Conservation (phyloP, 495 filamentous ascomycete genomes). For the Aspergillus hancockii region DNA sequence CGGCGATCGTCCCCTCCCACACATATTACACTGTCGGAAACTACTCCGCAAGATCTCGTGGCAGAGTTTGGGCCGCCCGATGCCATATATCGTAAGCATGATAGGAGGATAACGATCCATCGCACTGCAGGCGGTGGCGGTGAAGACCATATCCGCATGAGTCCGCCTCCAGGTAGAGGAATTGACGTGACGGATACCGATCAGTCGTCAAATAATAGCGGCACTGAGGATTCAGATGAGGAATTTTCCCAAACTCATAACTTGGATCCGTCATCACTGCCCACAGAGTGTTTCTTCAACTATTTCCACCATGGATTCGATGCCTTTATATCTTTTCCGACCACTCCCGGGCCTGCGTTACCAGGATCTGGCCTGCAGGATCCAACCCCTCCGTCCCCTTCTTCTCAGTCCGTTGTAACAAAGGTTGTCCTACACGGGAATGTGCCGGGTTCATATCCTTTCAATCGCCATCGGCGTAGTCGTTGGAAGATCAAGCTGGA, state of each 20-base stretch:
- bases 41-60: conserved; percentile 86
- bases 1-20: conserved; percentile 61
- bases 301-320: conserved; percentile 97
- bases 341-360: conserved; percentile 65
- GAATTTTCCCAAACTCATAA: conserved; percentile 38
- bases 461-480: conserved; percentile 89
- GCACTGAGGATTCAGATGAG: conserved; percentile 77
- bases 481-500: conserved; percentile 76
- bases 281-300: conserved; percentile 87
- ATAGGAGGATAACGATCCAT: conserved; percentile 89
- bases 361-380: conserved; percentile 44
- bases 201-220: conserved; percentile 74
- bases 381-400: conserved; percentile 37
- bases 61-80: conserved; percentile 92
- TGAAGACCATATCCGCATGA: conserved; percentile 42
- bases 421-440: conserved; percentile 93
- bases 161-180: conserved; percentile 45
- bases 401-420: conserved; percentile 73
- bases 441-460: conserved; percentile 92
- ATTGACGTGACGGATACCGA: conserved; percentile 67
- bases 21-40: conserved; percentile 73
- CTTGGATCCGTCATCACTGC: conserved; percentile 41
- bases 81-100: conserved; percentile 90
- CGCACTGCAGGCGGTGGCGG: conserved; percentile 40
- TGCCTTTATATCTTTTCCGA: conserved; percentile 81